Evolutionary conservation across 2,329 filamentous ascomycete genomes (phyloP).

Genomic region (Elsinoe arachidis): DNA sequence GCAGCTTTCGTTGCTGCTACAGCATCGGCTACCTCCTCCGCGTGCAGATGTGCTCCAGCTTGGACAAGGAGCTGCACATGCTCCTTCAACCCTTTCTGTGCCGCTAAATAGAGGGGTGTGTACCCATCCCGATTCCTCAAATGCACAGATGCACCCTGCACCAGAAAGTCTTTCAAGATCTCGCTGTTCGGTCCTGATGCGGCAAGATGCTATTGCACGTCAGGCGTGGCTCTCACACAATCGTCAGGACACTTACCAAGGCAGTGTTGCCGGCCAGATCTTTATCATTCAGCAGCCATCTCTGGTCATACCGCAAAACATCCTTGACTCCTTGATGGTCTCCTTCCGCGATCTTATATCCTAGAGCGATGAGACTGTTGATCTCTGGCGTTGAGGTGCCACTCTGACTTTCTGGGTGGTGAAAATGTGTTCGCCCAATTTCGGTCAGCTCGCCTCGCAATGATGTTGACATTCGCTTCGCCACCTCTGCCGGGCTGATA

Average conservation of each 20-base stretch:
- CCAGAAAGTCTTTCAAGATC: slow-evolving; percentile 48
- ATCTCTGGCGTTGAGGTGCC: slow-evolving; percentile 46
- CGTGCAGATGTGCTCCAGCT: slow-evolving; percentile 52
- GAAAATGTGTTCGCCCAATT: slow-evolving; percentile 61
- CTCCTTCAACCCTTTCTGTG: slow-evolving; percentile 46
- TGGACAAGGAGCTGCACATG: slow-evolving; percentile 47
- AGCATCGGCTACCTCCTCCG: slow-evolving; percentile 42
- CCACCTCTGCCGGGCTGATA: slow-evolving; percentile 57
- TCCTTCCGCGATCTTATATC: slow-evolving; percentile 69
- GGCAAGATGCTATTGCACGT: slow-evolving; percentile 44
- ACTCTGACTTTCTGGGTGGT: slow-evolving; percentile 53
- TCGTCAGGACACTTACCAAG: slow-evolving; percentile 30
- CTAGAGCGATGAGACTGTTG: slow-evolving; percentile 64
- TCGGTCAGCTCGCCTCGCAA: slow-evolving; percentile 82
- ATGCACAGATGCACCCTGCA: slow-evolving; percentile 50
- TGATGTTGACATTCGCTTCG: slow-evolving; percentile 61
- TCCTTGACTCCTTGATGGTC: slow-evolving; percentile 57
- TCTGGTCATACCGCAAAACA: slow-evolving; percentile 58
- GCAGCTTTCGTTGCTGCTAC: slow-evolving; percentile 37
- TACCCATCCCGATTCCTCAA: slow-evolving; percentile 49
- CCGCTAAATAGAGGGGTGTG: slow-evolving; percentile 52
- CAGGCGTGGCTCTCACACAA: background rate
- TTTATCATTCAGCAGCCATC: slow-evolving; percentile 60
- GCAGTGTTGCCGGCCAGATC: slow-evolving; percentile 76
- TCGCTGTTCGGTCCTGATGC: slow-evolving; percentile 47